Conservation (phyloP, 2,329 filamentous ascomycete species). For the Xylaria sp. region DNA sequence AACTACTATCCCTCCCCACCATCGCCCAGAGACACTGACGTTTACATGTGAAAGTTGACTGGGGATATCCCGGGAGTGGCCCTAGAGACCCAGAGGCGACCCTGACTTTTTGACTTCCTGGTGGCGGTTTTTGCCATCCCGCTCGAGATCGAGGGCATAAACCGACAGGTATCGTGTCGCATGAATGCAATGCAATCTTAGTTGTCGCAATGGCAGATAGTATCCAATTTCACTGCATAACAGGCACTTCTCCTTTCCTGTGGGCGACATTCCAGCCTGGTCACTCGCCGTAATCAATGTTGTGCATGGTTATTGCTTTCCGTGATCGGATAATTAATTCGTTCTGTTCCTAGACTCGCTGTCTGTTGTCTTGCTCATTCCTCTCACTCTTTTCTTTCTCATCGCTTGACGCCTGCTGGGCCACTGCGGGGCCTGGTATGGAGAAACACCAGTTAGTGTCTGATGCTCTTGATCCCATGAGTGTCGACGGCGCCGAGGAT, state of each 20-base stretch:
- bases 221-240: neutral
- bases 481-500: slow-evolving; percentile 21
- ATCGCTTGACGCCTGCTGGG: neutral
- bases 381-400: neutral
- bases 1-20: neutral
- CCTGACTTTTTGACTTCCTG: neutral
- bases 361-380: neutral
- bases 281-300: neutral
- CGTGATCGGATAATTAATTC: neutral
- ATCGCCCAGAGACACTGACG: slow-evolving; percentile 1
- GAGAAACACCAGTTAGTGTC: neutral
- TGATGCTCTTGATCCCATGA: slow-evolving; percentile 4
- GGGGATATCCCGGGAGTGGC: neutral
- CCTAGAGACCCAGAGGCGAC: neutral
- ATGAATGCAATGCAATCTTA: neutral
- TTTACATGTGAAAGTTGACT: slow-evolving; percentile 13
- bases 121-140: neutral
- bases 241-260: neutral
- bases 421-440: neutral
- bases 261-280: slow-evolving; percentile 7
- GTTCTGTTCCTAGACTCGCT: neutral
- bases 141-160: neutral
- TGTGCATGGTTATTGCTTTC: neutral
- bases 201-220: neutral
- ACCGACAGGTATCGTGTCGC: neutral